Conservation (phyloP, 768 basidiomycete species). For the Daedaleopsis nitida region DNA sequence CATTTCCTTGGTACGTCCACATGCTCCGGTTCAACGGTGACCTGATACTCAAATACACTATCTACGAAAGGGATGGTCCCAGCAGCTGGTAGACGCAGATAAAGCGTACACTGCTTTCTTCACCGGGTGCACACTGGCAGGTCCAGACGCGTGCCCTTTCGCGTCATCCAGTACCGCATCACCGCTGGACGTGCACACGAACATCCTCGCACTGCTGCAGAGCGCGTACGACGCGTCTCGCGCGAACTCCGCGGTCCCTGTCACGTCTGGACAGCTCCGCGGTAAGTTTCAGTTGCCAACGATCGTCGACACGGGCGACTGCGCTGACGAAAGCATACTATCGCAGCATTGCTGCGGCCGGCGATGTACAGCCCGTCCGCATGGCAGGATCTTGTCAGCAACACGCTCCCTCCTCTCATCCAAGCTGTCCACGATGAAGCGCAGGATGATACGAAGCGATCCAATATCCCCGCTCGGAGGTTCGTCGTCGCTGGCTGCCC, state of each 20-base stretch:
- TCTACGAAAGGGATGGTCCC: too few relatives aligned
- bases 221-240: background rate
- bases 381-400: background rate
- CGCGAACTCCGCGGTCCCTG: background rate
- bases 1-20: background rate
- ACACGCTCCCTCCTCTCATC: background rate
- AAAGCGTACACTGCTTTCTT: slow-evolving; percentile 7
- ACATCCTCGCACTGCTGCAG: slow-evolving; percentile 1
- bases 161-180: background rate
- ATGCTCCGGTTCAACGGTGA: background rate
- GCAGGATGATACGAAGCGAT: background rate
- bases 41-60: too few relatives aligned
- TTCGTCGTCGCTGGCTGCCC: too few relatives aligned
- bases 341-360: background rate
- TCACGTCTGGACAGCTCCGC: slow-evolving; percentile 5
- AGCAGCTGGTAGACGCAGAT: background rate
- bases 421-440: background rate
- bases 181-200: background rate
- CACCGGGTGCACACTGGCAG: slow-evolving; percentile 15
- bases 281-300: background rate
- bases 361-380: background rate
- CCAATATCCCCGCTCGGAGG: too few relatives aligned
- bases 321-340: background rate
- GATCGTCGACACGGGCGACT: too few relatives aligned
- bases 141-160: slow-evolving; percentile 4